Conservation (phyloP, 2,329 filamentous ascomycete genomes). For the Pezicula rhizophila region DNA sequence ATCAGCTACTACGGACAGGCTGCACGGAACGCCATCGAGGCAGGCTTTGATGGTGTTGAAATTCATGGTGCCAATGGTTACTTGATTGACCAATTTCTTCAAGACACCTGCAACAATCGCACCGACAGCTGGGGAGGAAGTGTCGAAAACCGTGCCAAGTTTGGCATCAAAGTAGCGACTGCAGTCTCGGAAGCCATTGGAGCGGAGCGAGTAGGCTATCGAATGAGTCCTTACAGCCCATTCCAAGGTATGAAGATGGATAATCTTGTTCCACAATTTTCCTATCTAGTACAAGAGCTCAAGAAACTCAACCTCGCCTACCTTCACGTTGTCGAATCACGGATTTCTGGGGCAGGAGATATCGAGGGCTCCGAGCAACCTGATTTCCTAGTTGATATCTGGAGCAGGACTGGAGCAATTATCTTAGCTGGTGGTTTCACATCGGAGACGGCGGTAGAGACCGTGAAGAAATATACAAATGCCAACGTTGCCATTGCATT, state of each 20-base stretch:
- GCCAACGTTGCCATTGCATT: conserved; percentile 40
- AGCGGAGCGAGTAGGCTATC: conserved; percentile 43
- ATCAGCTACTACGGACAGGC: conserved; percentile 27
- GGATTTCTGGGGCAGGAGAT: conserved; percentile 23
- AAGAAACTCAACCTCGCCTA: conserved; percentile 49
- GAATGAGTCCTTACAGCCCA: conserved; percentile 50
- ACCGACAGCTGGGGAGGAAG: conserved; percentile 43
- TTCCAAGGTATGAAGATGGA: conserved; percentile 58
- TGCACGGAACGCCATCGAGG: conserved; percentile 40
- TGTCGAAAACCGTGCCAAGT: conserved; percentile 41
- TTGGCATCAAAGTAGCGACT: conserved; percentile 45
- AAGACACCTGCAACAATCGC: conserved; percentile 37
- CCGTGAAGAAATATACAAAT: conserved; percentile 29
- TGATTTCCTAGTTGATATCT: conserved; percentile 36
- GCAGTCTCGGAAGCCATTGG: conserved; percentile 43
- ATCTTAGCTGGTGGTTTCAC: not conserved
- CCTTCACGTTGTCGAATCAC: conserved; percentile 52
- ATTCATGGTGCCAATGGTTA: conserved; percentile 28
- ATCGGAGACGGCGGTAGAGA: not conserved
- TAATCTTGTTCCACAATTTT: conserved; percentile 56
- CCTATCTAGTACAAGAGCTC: conserved; percentile 45
- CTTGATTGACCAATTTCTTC: conserved; percentile 26
- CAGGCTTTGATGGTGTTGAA: conserved; percentile 46
- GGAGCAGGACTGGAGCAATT: conserved; percentile 35
- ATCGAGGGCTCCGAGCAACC: conserved; percentile 30